Conservation (phyloP, 805 yeast species). For the Spathaspora passalidarum region DNA sequence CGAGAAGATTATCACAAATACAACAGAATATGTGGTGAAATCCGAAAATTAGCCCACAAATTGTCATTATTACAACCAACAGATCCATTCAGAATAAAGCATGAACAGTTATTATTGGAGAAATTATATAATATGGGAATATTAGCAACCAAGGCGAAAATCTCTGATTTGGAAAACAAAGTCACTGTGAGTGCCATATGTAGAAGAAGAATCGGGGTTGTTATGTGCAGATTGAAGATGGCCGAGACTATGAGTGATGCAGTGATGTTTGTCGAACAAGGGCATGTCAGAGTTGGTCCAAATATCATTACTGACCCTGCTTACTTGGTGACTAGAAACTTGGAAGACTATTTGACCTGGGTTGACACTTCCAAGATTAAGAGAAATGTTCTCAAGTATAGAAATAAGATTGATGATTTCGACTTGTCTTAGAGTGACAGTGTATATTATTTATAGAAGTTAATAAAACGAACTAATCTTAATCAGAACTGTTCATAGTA, state of each 20-base stretch:
- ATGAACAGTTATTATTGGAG: constrained; percentile 83
- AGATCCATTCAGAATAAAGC: constrained; percentile 84
- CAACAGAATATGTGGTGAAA: constrained; percentile 88
- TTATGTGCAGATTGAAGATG: constrained; percentile 93
- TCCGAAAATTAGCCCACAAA: constrained; percentile 82
- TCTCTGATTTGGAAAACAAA: constrained; percentile 88
- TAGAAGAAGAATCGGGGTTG: constrained; percentile 88
- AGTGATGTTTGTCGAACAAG: constrained; percentile 89
- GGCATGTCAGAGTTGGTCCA: constrained; percentile 97
- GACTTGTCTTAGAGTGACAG: constrained; percentile 47
- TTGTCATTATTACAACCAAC: constrained; percentile 80
- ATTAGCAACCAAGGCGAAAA: constrained; percentile 81
- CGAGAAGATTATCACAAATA: constrained; percentile 95
- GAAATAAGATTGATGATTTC: constrained; percentile 65
- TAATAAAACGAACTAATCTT: too few species aligned
- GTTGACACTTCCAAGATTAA: constrained; percentile 94
- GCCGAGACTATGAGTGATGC: constrained; percentile 88
- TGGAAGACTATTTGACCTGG: constrained; percentile 98
- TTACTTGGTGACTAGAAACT: constrained; percentile 81
- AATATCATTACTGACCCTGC: constrained; percentile 95
- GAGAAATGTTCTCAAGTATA: constrained; percentile 81
- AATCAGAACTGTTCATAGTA: too few species aligned
- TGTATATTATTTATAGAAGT: too few species aligned
- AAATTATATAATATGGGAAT: constrained; percentile 89
- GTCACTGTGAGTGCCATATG: constrained; percentile 91